Percentiles rank a stretch among this genome's conserved stretches.
These are phyloP conservation scores for Annona cherimola DNA, from an alignment of 164 flowering plant species.

Conservation along the genomic window DNA sequence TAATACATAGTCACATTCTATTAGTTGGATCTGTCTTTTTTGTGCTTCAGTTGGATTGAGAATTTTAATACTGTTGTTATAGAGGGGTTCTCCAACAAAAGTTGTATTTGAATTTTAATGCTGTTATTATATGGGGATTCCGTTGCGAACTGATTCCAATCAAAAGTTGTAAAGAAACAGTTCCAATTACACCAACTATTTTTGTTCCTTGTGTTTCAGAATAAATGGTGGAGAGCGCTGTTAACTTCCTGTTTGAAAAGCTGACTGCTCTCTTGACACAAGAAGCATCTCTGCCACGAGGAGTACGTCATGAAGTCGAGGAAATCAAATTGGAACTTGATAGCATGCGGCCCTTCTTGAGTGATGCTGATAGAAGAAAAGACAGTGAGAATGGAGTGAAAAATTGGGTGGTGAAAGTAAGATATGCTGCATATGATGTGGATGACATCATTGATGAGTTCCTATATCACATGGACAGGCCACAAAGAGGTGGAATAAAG, in stretches of 20 bases:
- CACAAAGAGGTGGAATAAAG: neutral
- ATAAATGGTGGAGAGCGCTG: neutral
- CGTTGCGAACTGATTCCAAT: no score
- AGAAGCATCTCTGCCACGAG: neutral
- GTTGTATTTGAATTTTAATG: no score
- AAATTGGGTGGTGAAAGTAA: neutral
- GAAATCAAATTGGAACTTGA: slow-evolving; percentile 24
- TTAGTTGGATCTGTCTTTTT: no score
- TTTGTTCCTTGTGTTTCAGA: no score
- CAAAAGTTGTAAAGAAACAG: no score
- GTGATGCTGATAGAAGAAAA: neutral
- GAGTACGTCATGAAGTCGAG: neutral
- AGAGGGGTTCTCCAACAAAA: no score
- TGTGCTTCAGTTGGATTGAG: no score
- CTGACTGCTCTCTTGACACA: neutral
- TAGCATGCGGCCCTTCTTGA: slow-evolving; percentile 4
- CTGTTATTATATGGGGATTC: no score
- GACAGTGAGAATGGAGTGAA: neutral
- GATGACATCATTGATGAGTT: slow-evolving; percentile 10
- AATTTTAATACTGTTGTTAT: no score
- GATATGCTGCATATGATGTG: neutral
- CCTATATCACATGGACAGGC: neutral
- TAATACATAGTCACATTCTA: no score
- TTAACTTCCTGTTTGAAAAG: neutral
- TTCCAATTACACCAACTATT: no score